A percentile compares a stretch with the other conserved stretches of the same genome.
Evolutionary conservation across 257 asterid genomes (phyloP).

Genomic region (Solanum habrochaites): DNA sequence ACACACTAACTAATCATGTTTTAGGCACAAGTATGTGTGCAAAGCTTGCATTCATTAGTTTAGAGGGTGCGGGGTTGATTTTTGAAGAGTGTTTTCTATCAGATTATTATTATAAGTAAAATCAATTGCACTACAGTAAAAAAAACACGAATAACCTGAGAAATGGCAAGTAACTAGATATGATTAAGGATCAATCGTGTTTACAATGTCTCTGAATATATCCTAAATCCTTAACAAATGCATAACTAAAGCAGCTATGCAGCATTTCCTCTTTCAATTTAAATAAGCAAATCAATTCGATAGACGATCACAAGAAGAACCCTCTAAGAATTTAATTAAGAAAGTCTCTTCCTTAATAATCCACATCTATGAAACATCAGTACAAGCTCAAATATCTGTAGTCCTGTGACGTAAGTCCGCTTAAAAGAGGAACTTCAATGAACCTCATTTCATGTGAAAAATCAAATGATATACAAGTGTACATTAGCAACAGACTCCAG

Average conservation of each 20-base stretch:
- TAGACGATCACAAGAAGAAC: background rate
- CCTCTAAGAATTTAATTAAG: background rate
- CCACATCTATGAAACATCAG: background rate
- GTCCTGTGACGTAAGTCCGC: background rate
- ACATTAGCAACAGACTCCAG: slow-evolving; percentile 13
- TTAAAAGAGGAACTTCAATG: slow-evolving; percentile 3
- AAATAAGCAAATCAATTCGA: background rate
- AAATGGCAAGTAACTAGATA: background rate
- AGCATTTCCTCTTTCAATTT: background rate
- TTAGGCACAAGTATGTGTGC: background rate
- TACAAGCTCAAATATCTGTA: background rate
- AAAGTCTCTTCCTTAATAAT: background rate
- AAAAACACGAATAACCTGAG: background rate
- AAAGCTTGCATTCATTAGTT: background rate
- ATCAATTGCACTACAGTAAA: background rate
- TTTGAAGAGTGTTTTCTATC: background rate
- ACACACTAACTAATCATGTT: background rate
- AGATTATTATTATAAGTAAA: background rate
- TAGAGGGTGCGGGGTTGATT: background rate
- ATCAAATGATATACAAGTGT: slow-evolving; percentile 38
- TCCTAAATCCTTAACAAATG: background rate
- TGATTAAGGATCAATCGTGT: background rate
- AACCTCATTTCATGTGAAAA: slow-evolving; percentile 22
- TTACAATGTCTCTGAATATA: background rate
- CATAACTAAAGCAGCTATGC: background rate